Evolutionary conservation across 169 alveolate species (phyloP).

Genomic region (Plasmodium yoelii): DNA sequence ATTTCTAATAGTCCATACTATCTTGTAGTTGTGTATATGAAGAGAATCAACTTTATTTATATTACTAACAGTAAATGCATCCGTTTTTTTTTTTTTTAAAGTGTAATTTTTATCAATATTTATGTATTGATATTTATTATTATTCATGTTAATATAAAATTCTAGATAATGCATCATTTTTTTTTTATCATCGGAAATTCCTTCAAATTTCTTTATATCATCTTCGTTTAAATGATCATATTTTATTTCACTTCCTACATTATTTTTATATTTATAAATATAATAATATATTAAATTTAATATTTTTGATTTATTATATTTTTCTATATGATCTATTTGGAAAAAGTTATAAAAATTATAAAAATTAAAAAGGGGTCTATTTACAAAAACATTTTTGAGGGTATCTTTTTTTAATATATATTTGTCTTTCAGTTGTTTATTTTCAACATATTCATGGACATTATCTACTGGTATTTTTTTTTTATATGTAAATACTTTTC

Average conservation of each 20-base stretch:
- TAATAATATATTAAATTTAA: constrained; percentile 72
- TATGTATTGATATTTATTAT: constrained; percentile 68
- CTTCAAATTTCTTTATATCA: constrained; percentile 38
- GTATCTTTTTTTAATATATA: constrained; percentile 69
- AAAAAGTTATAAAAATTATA: constrained; percentile 72
- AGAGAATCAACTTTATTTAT: constrained; percentile 74
- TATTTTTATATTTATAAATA: constrained; percentile 67
- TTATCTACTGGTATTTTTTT: constrained; percentile 53
- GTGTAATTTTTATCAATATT: constrained; percentile 69
- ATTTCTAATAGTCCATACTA: constrained; percentile 74
- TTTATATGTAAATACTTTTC: constrained; percentile 61
- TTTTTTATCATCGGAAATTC: constrained; percentile 29
- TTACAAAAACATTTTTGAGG: constrained; percentile 68
- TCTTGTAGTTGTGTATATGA: constrained; percentile 74
- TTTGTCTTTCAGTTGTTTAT: constrained; percentile 44
- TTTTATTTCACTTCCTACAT: constrained; percentile 27
- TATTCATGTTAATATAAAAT: constrained; percentile 63
- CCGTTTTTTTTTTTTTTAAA: constrained; percentile 65
- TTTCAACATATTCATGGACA: constrained; percentile 45
- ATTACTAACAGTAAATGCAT: constrained; percentile 71
- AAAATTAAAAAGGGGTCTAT: constrained; percentile 72
- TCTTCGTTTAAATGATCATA: constrained; percentile 53
- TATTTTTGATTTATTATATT: constrained; percentile 65
- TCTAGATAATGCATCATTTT: constrained; percentile 74
- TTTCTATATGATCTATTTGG: constrained; percentile 76